phyloP scores from a whole-genome alignment of 208 protist genomes.

The Trypanosoma avium region DNA sequence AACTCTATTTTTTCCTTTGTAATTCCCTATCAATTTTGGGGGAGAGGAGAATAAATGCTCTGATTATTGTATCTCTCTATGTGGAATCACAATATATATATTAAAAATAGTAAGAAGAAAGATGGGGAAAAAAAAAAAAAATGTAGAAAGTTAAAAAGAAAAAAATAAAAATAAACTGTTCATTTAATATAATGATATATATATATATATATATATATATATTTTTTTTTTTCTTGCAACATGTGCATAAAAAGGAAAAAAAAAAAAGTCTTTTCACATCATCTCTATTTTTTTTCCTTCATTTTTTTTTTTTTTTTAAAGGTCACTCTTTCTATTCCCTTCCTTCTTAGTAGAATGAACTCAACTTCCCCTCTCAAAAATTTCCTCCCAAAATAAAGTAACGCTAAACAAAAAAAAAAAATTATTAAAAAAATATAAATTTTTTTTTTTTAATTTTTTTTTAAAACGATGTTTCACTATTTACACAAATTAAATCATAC shows the following conservation, averaged over 20 bases:
- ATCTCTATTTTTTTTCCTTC: constrained; percentile 10
- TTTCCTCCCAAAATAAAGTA: too few relatives aligned
- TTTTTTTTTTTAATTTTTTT: constrained; percentile 9
- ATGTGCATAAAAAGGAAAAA: constrained; percentile 14
- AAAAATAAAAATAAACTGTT: not conserved
- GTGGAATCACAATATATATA: too few relatives aligned
- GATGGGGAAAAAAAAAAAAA: not conserved
- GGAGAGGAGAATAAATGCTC: too few relatives aligned
- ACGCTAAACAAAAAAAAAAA: constrained; percentile 9
- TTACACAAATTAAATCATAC: constrained; percentile 67
- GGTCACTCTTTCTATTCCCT: too few relatives aligned
- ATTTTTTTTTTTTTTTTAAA: too few relatives aligned
- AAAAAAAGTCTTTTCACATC: constrained; percentile 6
- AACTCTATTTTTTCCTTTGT: not conserved
- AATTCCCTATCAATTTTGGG: too few relatives aligned
- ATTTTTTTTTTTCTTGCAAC: too few relatives aligned
- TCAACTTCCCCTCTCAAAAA: too few relatives aligned
- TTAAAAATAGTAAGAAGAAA: not conserved
- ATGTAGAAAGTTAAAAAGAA: not conserved
- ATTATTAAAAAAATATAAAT: not conserved
- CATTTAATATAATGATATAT: not conserved
- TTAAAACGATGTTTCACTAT: constrained; percentile 32
- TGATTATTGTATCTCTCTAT: too few relatives aligned
- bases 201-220: not conserved
- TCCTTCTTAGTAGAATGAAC: too few relatives aligned